Evolutionary conservation across 2,329 filamentous ascomycete species (phyloP).

Genomic region (Cladosporium austrohemisphaericum): DNA sequence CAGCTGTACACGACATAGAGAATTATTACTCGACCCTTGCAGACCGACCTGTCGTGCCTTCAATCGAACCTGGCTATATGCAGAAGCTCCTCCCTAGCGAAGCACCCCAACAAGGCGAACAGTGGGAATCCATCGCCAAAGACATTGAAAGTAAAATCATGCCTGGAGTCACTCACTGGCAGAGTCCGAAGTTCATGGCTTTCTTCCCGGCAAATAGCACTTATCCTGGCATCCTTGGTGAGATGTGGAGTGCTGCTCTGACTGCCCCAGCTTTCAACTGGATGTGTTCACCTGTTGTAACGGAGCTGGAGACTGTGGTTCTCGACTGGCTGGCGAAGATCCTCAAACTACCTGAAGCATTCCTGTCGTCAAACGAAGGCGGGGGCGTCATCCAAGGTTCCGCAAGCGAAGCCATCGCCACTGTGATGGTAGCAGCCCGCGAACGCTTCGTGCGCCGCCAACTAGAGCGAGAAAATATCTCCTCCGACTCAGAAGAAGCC

Average conservation of each 20-base stretch:
- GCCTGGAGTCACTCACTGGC: slow-evolving; percentile 91
- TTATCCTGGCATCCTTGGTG: slow-evolving; percentile 82
- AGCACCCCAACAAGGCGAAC: slow-evolving; percentile 63
- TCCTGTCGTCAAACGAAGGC: slow-evolving; percentile 68
- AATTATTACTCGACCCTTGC: slow-evolving; percentile 76
- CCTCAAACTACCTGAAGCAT: slow-evolving; percentile 68
- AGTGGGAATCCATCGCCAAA: slow-evolving; percentile 73
- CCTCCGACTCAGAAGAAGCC: slow-evolving; percentile 48
- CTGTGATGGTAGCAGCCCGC: slow-evolving; percentile 79
- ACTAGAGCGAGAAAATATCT: slow-evolving; percentile 47
- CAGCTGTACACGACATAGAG: slow-evolving; percentile 79
- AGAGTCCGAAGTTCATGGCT: slow-evolving; percentile 90
- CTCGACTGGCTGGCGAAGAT: slow-evolving; percentile 86
- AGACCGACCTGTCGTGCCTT: slow-evolving; percentile 67
- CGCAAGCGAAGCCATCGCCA: slow-evolving; percentile 82
- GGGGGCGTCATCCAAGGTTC: slow-evolving; percentile 94
- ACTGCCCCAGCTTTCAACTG: slow-evolving; percentile 94
- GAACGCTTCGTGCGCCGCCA: slow-evolving; percentile 69
- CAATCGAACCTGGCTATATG: slow-evolving; percentile 81
- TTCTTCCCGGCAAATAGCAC: slow-evolving; percentile 84
- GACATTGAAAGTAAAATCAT: slow-evolving; percentile 85
- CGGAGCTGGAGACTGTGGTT: slow-evolving; percentile 88
- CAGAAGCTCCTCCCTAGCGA: slow-evolving; percentile 68
- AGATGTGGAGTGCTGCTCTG: slow-evolving; percentile 87
- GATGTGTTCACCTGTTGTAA: slow-evolving; percentile 89